Conservation (phyloP, 1,284 basidiomycete genomes). For the Apiotrichum gracile region DNA sequence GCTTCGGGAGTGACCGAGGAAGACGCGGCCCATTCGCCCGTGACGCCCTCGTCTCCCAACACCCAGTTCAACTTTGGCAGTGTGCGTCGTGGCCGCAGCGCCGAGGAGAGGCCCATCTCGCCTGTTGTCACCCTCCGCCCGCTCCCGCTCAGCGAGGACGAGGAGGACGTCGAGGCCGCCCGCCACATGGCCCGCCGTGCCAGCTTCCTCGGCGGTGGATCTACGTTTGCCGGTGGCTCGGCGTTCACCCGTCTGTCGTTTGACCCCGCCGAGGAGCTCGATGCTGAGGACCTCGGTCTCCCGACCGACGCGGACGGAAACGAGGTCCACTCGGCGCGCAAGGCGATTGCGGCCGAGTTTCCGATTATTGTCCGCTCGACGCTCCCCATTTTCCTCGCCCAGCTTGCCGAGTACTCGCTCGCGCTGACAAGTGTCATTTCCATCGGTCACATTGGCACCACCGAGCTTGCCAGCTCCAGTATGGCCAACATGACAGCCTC, state of each 20-base stretch:
- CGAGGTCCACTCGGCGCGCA: slow-evolving; percentile 8
- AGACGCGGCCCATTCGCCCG: not conserved
- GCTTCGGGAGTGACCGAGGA: slow-evolving; percentile 11
- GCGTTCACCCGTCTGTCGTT: slow-evolving; percentile 6
- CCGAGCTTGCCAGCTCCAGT: slow-evolving; percentile 62
- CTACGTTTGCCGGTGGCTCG: too few species aligned
- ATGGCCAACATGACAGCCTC: slow-evolving; percentile 18
- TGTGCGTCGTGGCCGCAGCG: slow-evolving; percentile 5
- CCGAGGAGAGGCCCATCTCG: slow-evolving; percentile 13
- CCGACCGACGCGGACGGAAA: slow-evolving; percentile 23
- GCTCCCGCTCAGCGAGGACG: not conserved
- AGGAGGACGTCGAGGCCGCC: slow-evolving; percentile 6
- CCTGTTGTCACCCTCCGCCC: slow-evolving; percentile 8
- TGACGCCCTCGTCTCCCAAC: not conserved
- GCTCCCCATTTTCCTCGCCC: slow-evolving; percentile 44
- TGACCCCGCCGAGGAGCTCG: slow-evolving; percentile 44
- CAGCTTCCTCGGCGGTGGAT: slow-evolving; percentile 1
- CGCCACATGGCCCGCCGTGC: not conserved
- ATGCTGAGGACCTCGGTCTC: slow-evolving; percentile 42
- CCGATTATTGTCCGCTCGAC: slow-evolving; percentile 35
- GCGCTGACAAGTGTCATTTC: slow-evolving; percentile 56
- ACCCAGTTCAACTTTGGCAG: not conserved
- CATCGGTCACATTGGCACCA: slow-evolving; percentile 73
- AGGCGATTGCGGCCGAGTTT: slow-evolving; percentile 27
- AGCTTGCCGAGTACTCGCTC: slow-evolving; percentile 47